These are phyloP conservation scores for Quercus tomentella DNA, from an alignment of 331 rosid genomes.

Conservation along the genomic window DNA sequence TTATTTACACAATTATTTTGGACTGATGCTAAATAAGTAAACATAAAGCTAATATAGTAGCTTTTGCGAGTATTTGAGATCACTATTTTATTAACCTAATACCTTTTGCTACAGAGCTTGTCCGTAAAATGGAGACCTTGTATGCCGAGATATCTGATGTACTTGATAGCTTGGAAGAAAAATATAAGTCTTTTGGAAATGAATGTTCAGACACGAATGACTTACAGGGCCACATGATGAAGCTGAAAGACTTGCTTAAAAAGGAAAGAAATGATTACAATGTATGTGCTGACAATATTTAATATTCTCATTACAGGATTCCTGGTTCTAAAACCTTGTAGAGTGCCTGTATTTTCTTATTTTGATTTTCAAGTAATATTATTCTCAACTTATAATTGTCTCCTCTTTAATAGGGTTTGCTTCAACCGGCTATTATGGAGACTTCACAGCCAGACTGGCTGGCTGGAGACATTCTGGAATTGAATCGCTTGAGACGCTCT, in stretches of 20 bases:
- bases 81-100: constrained; percentile 9
- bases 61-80: neutral
- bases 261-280: constrained; percentile 68
- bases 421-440: constrained; percentile 51
- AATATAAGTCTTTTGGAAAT: constrained; percentile 30
- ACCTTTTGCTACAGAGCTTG: constrained; percentile 46
- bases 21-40: constrained; percentile 2
- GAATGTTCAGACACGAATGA: constrained; percentile 41
- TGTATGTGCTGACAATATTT: constrained; percentile 41
- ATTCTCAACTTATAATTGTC: constrained; percentile 5
- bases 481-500: constrained; percentile 76
- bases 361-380: neutral
- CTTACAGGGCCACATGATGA: constrained; percentile 48
- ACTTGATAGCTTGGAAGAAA: constrained; percentile 61
- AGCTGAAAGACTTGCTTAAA: constrained; percentile 65
- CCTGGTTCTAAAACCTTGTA: neutral
- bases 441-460: constrained; percentile 35
- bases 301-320: neutral
- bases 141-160: constrained; percentile 68
- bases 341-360: constrained; percentile 4
- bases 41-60: neutral
- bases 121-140: constrained; percentile 64
- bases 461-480: constrained; percentile 58
- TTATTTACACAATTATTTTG: constrained; percentile 16
- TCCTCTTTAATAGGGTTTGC: constrained; percentile 41